phyloP scores from a whole-genome alignment of 495 filamentous ascomycete genomes.

The Copromyces sp. region DNA sequence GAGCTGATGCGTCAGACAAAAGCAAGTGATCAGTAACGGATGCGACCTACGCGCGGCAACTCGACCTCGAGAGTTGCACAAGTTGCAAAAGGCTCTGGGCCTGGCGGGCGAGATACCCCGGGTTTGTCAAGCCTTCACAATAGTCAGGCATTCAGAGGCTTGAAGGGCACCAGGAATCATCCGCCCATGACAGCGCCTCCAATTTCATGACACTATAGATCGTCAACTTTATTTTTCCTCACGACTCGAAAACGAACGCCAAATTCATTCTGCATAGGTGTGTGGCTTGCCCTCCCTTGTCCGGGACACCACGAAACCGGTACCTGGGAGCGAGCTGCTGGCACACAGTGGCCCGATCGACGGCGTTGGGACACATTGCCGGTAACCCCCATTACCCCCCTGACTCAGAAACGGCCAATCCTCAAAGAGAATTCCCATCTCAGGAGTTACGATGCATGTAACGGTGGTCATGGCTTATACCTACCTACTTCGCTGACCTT shows the following conservation, averaged over 20 bases:
- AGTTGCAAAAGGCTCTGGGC: neutral
- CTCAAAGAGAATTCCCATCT: neutral
- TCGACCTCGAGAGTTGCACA: neutral
- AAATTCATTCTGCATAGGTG: neutral
- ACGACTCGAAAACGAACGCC: neutral
- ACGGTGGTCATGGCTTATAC: neutral
- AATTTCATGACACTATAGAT: neutral
- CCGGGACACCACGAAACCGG: neutral
- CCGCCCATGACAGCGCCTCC: neutral
- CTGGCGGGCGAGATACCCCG: neutral
- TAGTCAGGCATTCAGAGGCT: neutral
- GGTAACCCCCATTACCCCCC: neutral
- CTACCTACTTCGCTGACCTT: neutral
- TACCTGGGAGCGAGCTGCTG: neutral
- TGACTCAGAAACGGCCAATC: neutral
- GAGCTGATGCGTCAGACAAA: neutral
- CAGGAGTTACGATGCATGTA: neutral
- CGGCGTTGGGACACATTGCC: neutral
- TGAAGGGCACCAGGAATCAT: neutral
- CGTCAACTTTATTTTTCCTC: neutral
- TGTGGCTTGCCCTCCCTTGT: neutral
- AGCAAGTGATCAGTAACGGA: neutral
- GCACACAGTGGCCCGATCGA: neutral
- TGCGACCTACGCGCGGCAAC: neutral
- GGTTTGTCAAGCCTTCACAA: neutral